Base-by-base conservation (phyloP, 139 green algal genomes). In the Picochlorum sp. region DNA sequence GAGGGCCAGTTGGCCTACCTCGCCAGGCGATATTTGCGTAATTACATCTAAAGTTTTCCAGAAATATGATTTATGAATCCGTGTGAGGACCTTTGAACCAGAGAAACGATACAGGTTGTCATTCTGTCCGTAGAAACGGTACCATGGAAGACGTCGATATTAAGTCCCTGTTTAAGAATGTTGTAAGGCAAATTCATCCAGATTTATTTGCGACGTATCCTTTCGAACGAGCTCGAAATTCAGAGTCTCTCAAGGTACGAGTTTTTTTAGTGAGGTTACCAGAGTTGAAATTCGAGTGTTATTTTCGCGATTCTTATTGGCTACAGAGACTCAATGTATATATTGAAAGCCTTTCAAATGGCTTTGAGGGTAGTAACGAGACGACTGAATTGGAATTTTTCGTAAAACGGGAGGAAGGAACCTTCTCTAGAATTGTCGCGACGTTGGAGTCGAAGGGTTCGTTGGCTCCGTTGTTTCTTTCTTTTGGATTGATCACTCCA, bases 181-280 rank as follows among this genome's bases (percentile, higher is more conserved):
- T 95, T 11, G 80, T 95, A 15, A 73, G 84, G 24, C 73, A 69
- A 41, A 56, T 96, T 4, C 89, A 96, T 69, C 89, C 89, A 3
- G 89, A 96, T 73, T 65, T 95, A 28, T 95, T 94, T 49, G 51
- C 74, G 0, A 66, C 75, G 3, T 68, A 87, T 49, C 84, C 84
- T 2, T 85, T 77, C 30, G 88, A 92, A 56, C 71, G 78, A 0
- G 64, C 77, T n/a, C 68, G 66, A n/a, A 95, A 95, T 75, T 76
- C 79, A 1, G 84, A 95, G 58, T 81, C 79, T 5, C 66, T 95
- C 3, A 88, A 94, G 81, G 47, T 54, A 20, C 47, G 47, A 30
- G 28, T 30, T 54, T 21, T 20, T 20, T 52, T 52, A 13, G 18
- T 23, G 1, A 6, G 23, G n/a, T 26, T 3, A 20, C 47, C n/a